These are phyloP conservation scores for Malassezia furfur DNA, from an alignment of 1,284 basidiomycete species.

Conservation along the genomic window DNA sequence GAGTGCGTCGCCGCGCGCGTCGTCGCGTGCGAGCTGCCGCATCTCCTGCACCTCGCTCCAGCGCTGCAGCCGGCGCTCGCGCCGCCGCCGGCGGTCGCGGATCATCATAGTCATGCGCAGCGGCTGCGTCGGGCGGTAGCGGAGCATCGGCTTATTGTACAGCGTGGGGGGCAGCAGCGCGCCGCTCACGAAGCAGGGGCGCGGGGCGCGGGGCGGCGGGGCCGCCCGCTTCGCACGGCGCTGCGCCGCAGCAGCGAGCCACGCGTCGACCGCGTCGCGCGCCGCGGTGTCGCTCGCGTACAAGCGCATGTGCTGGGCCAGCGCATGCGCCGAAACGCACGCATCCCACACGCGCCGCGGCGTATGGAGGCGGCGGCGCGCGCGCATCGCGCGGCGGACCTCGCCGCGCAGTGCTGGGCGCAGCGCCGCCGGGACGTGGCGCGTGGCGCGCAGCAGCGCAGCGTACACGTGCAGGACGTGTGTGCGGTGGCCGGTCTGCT, in stretches of 20 bases:
- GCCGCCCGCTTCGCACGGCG: no score
- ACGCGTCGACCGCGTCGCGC: not conserved
- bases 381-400: not conserved
- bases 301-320: not conserved
- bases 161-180: slow-evolving; percentile 35
- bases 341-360: not conserved
- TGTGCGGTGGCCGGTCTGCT: slow-evolving; percentile 15
- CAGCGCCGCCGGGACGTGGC: not conserved
- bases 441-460: slow-evolving; percentile 21
- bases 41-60: slow-evolving; percentile 24
- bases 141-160: slow-evolving; percentile 36
- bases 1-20: slow-evolving; percentile 10
- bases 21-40: slow-evolving; percentile 4
- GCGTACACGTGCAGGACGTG: slow-evolving; percentile 26
- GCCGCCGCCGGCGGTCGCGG: slow-evolving; percentile 24
- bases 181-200: slow-evolving; percentile 15
- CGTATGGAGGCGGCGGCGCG: not conserved
- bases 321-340: not conserved
- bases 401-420: not conserved
- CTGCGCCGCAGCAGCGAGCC: not conserved
- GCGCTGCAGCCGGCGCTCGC: slow-evolving; percentile 20
- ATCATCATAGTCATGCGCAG: slow-evolving; percentile 41
- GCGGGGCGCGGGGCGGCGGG: no score
- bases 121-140: slow-evolving; percentile 44
- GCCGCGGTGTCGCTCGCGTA: not conserved